Conservation (phyloP, 2,329 filamentous ascomycete genomes). For the Aspergillus sp. region DNA sequence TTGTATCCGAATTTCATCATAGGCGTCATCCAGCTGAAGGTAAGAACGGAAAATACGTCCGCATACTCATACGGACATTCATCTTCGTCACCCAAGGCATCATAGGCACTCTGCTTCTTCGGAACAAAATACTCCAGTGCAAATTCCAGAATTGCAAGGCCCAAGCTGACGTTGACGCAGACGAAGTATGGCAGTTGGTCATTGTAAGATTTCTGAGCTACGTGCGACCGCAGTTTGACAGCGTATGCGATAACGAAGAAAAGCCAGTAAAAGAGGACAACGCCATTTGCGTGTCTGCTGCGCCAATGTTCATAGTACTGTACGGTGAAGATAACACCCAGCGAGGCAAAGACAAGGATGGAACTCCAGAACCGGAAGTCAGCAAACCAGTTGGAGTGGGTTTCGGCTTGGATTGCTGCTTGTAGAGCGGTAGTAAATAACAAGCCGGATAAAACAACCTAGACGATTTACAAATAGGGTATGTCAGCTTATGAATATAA, state of each 20-base stretch:
- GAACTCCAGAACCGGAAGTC: constrained; percentile 89
- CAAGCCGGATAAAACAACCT: constrained; percentile 67
- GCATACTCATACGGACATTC: constrained; percentile 82
- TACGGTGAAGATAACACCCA: constrained; percentile 71
- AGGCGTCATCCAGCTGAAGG: constrained; percentile 98
- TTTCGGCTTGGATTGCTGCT: constrained; percentile 71
- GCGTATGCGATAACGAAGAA: constrained; percentile 75
- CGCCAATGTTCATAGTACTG: constrained; percentile 87
- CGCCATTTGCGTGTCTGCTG: constrained; percentile 79
- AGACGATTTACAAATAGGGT: background rate
- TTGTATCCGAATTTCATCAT: constrained; percentile 95
- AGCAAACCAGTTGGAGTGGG: constrained; percentile 68
- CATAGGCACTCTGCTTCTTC: constrained; percentile 70
- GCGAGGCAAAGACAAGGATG: constrained; percentile 67
- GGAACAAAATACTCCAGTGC: constrained; percentile 81
- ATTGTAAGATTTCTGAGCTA: constrained; percentile 72
- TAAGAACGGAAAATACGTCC: constrained; percentile 87
- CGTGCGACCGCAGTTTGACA: constrained; percentile 81
- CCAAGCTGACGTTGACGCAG: constrained; percentile 70
- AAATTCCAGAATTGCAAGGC: constrained; percentile 69
- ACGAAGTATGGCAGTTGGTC: constrained; percentile 72
- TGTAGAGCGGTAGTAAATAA: constrained; percentile 69
- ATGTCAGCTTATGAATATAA: constrained; percentile 3
- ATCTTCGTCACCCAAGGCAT: constrained; percentile 64
- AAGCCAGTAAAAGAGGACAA: constrained; percentile 90